phyloP scores from a whole-genome alignment of 768 basidiomycete species.

The Hygrophorus russula region DNA sequence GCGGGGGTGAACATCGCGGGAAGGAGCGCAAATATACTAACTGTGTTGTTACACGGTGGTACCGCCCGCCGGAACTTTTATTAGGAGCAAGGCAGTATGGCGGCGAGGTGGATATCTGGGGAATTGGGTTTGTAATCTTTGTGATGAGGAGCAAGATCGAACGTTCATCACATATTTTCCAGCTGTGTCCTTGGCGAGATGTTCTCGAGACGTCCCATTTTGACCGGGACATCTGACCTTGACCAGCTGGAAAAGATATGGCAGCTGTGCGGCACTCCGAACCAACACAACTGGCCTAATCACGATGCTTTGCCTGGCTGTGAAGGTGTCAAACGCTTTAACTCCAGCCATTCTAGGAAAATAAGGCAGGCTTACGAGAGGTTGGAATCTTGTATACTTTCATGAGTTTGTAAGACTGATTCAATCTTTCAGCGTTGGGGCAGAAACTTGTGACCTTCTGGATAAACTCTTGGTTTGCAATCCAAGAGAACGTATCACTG shows the following conservation, averaged over 20 bases:
- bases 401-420: background rate
- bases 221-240: slow-evolving; percentile 81
- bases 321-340: slow-evolving; percentile 64
- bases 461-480: slow-evolving; percentile 78
- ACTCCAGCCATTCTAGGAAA: slow-evolving; percentile 35
- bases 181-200: slow-evolving; percentile 98
- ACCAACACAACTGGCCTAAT: slow-evolving; percentile 72
- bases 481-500: slow-evolving; percentile 76
- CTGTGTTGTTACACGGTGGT: slow-evolving; percentile 93
- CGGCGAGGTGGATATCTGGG: slow-evolving; percentile 96
- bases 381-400: slow-evolving; percentile 28
- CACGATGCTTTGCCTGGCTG: slow-evolving; percentile 67
- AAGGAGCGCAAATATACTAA: slow-evolving; percentile 80
- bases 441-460: slow-evolving; percentile 70
- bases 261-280: slow-evolving; percentile 80
- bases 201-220: slow-evolving; percentile 78
- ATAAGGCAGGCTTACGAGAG: slow-evolving; percentile 47
- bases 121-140: slow-evolving; percentile 62
- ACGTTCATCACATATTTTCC: background rate
- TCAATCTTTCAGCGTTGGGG: slow-evolving; percentile 33
- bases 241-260: slow-evolving; percentile 90
- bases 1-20: slow-evolving; percentile 27
- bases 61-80: slow-evolving; percentile 86
- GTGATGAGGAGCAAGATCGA: background rate
- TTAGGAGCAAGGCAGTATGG: slow-evolving; percentile 86